Base-by-base conservation (phyloP, 768 basidiomycete species). In the Neoboletus magnificus region DNA sequence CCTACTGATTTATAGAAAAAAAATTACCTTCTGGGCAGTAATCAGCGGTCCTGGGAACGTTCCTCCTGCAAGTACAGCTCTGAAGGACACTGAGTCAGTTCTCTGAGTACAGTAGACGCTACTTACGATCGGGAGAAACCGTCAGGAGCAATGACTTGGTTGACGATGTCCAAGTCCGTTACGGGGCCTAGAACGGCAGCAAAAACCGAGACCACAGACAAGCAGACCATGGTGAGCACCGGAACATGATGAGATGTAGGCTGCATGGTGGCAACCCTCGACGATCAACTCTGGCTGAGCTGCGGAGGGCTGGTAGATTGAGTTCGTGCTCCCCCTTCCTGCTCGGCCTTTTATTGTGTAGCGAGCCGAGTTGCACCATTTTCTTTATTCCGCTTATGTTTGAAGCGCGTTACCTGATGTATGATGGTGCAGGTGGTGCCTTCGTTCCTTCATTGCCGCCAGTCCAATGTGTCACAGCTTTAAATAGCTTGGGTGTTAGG, bases 31-130 rank as follows among this genome's bases (percentile, higher is more conserved):
- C n/a, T n/a, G n/a, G n/a, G n/a, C n/a, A n/a, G n/a, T n/a, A 48
- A 82, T 77, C 35, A 79, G 59, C 1, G 79, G 77, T 1, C 78
- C 81, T 4, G 78, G 81, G n/a, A n/a, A n/a, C n/a, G n/a, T n/a
- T n/a, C n/a, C n/a, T n/a, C n/a, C n/a, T n/a, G n/a, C n/a, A n/a
- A 40, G 65, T 8, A 77, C 74, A 12, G 78, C 58, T 32, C 77
- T 78, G 22, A 33, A 8, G 5, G n/a, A 18, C 4, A 40, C 56
- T 20, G 55, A 23, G n/a, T 6, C n/a, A 35, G 29, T 23, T 42
- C 20, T n/a, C 13, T 25, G n/a, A 22, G 20, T 18, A 12, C 27
- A 44, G n/a, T n/a, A 15, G 22, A 20, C 6, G 55, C 13, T 16
- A 70, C 77, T 48, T 30, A 76, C 76, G 74, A 69, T 67, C 59